These are phyloP conservation scores for Parafenestella ontariensis DNA, from an alignment of 2,329 filamentous ascomycete species.

Conservation along the genomic window DNA sequence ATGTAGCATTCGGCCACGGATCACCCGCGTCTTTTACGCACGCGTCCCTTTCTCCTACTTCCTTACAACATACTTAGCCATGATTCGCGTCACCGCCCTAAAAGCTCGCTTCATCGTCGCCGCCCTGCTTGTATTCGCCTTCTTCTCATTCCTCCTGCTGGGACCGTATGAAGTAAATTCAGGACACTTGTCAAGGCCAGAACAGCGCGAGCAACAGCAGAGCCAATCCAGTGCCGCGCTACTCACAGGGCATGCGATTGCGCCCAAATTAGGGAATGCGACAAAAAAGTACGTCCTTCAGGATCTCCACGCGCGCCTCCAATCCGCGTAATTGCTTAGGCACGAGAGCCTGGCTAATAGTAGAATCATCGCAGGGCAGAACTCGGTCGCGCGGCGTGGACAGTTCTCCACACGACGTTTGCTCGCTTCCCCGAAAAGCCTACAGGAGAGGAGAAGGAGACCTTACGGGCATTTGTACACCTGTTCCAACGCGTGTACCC, in stretches of 20 bases:
- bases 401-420: slow-evolving; percentile 71
- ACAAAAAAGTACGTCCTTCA: slow-evolving; percentile 66
- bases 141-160: slow-evolving; percentile 66
- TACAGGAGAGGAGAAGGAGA: slow-evolving; percentile 65
- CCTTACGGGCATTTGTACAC: slow-evolving; percentile 66
- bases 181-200: slow-evolving; percentile 31
- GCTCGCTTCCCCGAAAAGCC: slow-evolving; percentile 70
- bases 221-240: slow-evolving; percentile 32
- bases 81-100: slow-evolving; percentile 39
- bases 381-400: slow-evolving; percentile 70
- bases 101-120: slow-evolving; percentile 50
- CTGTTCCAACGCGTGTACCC: slow-evolving; percentile 71
- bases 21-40: not conserved
- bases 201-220: slow-evolving; percentile 21
- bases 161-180: slow-evolving; percentile 60
- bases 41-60: not conserved
- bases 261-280: slow-evolving; percentile 81
- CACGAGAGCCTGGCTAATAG: slow-evolving; percentile 26
- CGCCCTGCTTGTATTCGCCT: slow-evolving; percentile 62
- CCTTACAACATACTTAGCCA: slow-evolving; percentile 14
- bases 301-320: not conserved
- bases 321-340: slow-evolving; percentile 10
- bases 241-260: slow-evolving; percentile 74
- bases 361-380: slow-evolving; percentile 58
- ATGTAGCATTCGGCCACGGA: slow-evolving; percentile 5